These are phyloP conservation scores for Candida xyloterini DNA, from an alignment of 805 yeast species.

Conservation along the genomic window DNA sequence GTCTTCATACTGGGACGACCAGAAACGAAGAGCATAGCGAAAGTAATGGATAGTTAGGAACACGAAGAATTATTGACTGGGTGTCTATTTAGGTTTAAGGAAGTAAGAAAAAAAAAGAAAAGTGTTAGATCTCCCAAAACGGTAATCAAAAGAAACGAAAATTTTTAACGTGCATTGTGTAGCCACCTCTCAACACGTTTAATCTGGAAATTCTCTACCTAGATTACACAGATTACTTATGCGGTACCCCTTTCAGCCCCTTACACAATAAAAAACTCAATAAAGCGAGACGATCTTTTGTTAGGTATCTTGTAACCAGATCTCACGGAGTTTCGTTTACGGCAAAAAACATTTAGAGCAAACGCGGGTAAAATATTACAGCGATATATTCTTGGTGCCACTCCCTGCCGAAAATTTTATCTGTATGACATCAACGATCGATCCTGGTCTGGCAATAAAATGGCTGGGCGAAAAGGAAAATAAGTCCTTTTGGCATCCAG, in stretches of 20 bases:
- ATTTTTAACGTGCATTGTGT: neutral
- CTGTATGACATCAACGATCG: constrained; percentile 32
- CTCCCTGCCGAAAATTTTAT: too few relatives aligned
- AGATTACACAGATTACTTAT: neutral
- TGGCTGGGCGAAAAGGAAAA: constrained; percentile 53
- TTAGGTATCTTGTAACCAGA: neutral
- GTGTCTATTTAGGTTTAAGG: neutral
- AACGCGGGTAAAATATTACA: neutral
- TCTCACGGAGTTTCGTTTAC: neutral
- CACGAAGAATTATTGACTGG: constrained; percentile 1
- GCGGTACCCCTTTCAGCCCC: constrained; percentile 4
- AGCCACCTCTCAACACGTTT: neutral
- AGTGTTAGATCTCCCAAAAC: neutral
- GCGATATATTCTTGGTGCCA: too few relatives aligned
- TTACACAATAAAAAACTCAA: neutral
- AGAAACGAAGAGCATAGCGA: constrained; percentile 18
- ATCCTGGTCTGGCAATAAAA: constrained; percentile 31
- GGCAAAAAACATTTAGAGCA: too few relatives aligned
- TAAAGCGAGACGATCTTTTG: neutral
- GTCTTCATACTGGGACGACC: constrained; percentile 13
- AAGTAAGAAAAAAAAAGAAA: constrained; percentile 1
- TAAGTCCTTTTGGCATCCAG: constrained; percentile 53
- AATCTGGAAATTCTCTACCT: neutral
- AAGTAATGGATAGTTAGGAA: neutral
- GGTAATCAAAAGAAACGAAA: constrained; percentile 2